Evolutionary conservation across 2,329 filamentous ascomycete species (phyloP), one percentile per base, ranked within the genome.

Genomic region (Parafenestella ontariensis): DNA sequence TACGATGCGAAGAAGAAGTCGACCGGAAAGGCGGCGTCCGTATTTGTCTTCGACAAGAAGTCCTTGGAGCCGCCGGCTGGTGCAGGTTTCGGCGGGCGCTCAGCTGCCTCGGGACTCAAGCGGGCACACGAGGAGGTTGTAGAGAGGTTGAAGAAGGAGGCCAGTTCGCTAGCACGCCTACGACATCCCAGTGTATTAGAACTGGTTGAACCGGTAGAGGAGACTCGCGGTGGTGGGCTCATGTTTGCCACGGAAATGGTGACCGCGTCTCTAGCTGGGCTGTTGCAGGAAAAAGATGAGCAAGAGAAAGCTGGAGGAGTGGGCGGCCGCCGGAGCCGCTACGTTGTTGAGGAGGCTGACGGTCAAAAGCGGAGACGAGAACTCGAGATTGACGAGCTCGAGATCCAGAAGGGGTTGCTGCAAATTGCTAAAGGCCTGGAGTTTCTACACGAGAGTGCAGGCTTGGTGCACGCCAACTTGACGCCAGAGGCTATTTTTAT

Each of bases 1-100:
- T 94, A 94, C 83, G 93, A 97, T 79, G 93, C 91, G 54, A 98
- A 96, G 82, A 96, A 96, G 80, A 98, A 97, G 79, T 92, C 90
- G 26, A 96, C 92, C 0, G 91, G 91, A 63, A 96, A 95, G 75
- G 77, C 88, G 7, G 95, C 89, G 50, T 97, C 93, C 15, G 88
- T 98, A 64, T 99, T 98, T 70, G 88, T 98, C 62, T 97, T 98
- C 74, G 95, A 99, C 63, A 89, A 87, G 73, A 96, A 96, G 78
- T 86, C 87, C 0, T 81, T 99, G 49, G 93, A 97, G 53, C 80
- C 86, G 9, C 84, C 88, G 54, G 83, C 85, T 15, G 83, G 81
- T 43, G 84, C 86, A 21, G 66, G 72, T 6, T 78, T 92, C 41
- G 83, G 85, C 17, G 73, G 81, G 45, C 77, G 85, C 37, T 87